Base-by-base conservation (phyloP, 305 asterid genomes). In the Ajuga reptans region DNA sequence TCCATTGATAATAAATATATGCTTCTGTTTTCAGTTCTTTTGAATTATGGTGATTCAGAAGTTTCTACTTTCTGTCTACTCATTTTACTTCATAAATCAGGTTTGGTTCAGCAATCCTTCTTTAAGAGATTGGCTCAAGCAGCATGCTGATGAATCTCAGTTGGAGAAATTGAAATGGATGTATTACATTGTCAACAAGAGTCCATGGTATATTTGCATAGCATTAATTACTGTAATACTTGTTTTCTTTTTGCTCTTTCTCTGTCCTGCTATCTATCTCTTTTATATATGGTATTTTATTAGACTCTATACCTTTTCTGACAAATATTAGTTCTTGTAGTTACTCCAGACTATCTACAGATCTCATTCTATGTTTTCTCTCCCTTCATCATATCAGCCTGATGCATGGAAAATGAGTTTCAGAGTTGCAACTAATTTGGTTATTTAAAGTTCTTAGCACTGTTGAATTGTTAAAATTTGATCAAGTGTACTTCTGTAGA, bases 41-140 rank as follows among this genome's bases (percentile, higher is more conserved):
- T 55, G 54, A 24, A 37, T 16, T 52, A 56, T 52, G 59, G 66
- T 39, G n/a, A n/a, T 31, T 29, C 39, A 45, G 14, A 52, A 46
- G 52, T 64, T 54, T 71, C 7, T 9, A 15, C 56, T 62, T 63
- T 51, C 33, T 59, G 46, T 49, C 59, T 9, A 68, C 72, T 64
- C 72, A 21, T 33, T 64, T 73, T 59, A 16, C 45, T 70, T 66
- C 57, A 51, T 64, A 14, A 14, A 71, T 72, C 82, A 93, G 99
- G 96, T 89, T 62, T 93, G 99, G 97, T 73, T 41, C 84, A 84
- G 90, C 84, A 90, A 93, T 79, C 92, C 92, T 46, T 82, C 95
- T 71, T 84, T 93, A 77, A 83, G 90, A 81, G 89, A 87, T 75
- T 93, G 99, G 97, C 79, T 93, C 49, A 79, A 83, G 86, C 82